Evolutionary conservation across 306 rosid genomes (phyloP).

Genomic region (Aeschynomene evenia): DNA sequence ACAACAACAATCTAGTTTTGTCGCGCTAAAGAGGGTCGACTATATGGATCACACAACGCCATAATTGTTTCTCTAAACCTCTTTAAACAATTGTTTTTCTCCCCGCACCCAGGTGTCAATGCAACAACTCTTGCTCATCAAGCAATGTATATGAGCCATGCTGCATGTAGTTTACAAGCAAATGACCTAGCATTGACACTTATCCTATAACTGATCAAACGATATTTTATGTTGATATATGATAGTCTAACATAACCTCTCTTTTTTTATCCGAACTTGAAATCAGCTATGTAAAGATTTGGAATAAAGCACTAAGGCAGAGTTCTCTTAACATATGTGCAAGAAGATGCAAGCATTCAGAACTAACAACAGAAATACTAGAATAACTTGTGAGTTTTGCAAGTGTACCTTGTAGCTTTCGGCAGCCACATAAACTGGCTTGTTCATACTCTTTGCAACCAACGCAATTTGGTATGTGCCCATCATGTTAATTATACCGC

Average conservation of each 20-base stretch:
- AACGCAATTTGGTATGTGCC: slow-evolving; percentile 93
- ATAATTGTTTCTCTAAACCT: too few relatives aligned
- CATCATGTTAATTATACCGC: slow-evolving; percentile 97
- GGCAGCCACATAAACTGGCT: slow-evolving; percentile 93
- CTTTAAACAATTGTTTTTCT: background rate
- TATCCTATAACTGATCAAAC: background rate
- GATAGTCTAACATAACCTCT: background rate
- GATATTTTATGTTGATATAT: background rate
- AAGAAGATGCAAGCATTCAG: slow-evolving; percentile 5
- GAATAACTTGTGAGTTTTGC: background rate
- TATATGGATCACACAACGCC: background rate
- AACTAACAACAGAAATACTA: slow-evolving; percentile 1
- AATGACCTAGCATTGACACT: background rate
- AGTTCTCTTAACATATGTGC: background rate
- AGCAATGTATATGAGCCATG: background rate
- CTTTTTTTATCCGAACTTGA: background rate
- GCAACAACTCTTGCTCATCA: background rate
- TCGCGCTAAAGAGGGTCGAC: background rate
- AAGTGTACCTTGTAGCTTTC: slow-evolving; percentile 92
- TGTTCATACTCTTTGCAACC: slow-evolving; percentile 86
- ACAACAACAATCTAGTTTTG: background rate
- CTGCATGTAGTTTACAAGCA: background rate
- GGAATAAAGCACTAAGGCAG: background rate
- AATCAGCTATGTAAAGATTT: background rate
- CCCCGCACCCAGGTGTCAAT: background rate